Conservation (phyloP, 495 filamentous ascomycete genomes). For the Penicillium macrosclerotiorum region DNA sequence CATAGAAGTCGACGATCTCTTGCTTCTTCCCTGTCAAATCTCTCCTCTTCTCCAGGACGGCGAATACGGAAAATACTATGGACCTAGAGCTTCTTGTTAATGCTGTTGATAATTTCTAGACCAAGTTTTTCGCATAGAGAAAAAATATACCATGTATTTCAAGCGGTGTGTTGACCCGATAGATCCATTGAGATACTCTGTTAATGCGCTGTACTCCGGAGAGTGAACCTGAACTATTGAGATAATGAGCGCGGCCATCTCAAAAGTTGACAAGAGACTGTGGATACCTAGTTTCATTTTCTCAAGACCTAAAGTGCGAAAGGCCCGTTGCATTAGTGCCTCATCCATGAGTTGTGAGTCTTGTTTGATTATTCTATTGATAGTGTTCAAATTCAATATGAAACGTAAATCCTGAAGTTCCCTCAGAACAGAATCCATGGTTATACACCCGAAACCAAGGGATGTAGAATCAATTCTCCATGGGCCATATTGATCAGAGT, state of each 20-base stretch:
- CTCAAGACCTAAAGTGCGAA: slow-evolving; percentile 1
- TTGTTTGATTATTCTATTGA: too few relatives aligned
- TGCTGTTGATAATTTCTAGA: too few relatives aligned
- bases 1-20: slow-evolving; percentile 66
- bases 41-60: slow-evolving; percentile 60
- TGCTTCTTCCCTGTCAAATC: slow-evolving; percentile 43
- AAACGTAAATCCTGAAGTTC: neutral
- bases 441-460: too few relatives aligned
- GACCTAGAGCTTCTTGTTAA: neutral
- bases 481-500: too few relatives aligned
- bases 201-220: slow-evolving; percentile 3
- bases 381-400: neutral
- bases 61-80: slow-evolving; percentile 71
- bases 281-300: slow-evolving; percentile 7
- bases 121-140: neutral
- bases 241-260: neutral
- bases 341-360: too few relatives aligned
- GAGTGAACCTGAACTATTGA: neutral
- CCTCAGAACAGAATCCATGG: neutral
- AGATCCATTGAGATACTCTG: neutral
- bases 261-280: neutral
- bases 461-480: too few relatives aligned
- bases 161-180: neutral
- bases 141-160: neutral
- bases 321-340: slow-evolving; percentile 1